Base-by-base conservation (phyloP, 202 grass and related monocot genomes). In the Eragrostis tef region DNA sequence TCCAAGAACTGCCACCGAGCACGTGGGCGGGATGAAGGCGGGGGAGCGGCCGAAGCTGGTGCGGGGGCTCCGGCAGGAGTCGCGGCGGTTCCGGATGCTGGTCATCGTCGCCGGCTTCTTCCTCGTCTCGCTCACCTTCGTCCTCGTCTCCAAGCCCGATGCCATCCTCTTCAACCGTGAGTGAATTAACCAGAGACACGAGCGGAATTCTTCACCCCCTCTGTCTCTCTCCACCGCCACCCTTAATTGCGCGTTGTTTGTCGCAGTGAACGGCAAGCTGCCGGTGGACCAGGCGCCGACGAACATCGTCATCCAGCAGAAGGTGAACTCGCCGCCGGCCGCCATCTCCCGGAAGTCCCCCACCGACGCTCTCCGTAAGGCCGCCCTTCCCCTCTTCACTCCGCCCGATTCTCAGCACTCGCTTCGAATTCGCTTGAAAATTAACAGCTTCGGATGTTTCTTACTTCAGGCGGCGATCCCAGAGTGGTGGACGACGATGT, bases 91-190 rank as follows among this genome's bases (percentile, higher is more conserved):
- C 80, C 77, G 96, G 50, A 78, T 98, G 24, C 81, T 98, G 1
- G 85, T 85, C 50, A 19, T 93, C 60, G 90, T 95, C 58, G 48
- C 88, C 39, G 92, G 96, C 21, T 94, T 94, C 86, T 98, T 98
- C 70, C 80, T 98, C 64, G 89, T 95, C 53, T 90, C 90, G 22
- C 85, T 98, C 73, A 95, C 96, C 87, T 98, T 98, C 89, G 85
- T 95, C 69, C 61, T 98, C 78, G 78, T 95, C 65, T 93, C 96
- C 29, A 93, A 91, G 81, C 96, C 96, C 46, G 87, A 97, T 0
- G 75, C 91, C 25, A 88, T 95, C 72, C 87, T 89, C 45, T 93
- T 90, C 64, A 64, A 22, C 83, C 24, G 88, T 89, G 45, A 89
- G 88, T 69, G 5, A 27, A 53, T n/a, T 12, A 22, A 22, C 50